Base-by-base conservation (phyloP, 2,329 filamentous ascomycete species). In the Phyllosticta citribraziliensis region DNA sequence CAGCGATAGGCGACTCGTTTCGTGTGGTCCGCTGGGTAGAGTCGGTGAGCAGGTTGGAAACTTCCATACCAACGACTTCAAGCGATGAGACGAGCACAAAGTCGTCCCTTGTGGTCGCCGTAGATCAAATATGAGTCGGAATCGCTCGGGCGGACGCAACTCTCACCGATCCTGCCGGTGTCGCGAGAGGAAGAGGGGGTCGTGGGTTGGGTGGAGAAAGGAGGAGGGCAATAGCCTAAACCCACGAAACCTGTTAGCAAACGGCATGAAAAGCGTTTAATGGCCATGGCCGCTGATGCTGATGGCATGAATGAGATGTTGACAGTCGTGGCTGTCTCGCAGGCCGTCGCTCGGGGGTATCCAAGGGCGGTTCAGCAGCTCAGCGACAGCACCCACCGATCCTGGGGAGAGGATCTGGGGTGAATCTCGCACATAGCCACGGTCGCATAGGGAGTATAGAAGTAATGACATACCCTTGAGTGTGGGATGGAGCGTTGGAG, bases 91-190 rank as follows among this genome's bases (percentile, higher is more conserved):
- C 47, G 24, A 54, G 47, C 56, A 61, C 52, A 27, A 51, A 57
- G 59, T 47, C 47, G 52, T 61, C 30, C 40, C 40, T 50, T 47
- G 27, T 22, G 59, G 50, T 61, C 55, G 50, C 55, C 59, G 11
- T 17, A 30, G 25, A 25, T 53, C 55, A 22, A 57, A 54, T 52
- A 17, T 50, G 51, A 24, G 24, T 62, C 20, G 59, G 58, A 56
- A 35, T 56, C 52, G 56, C 27, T 30, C 50, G 52, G 40, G 55
- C 27, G 52, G 24, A 40, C 52, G 47, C 30, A 52, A 55, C 30
- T 55, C 52, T 65, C 66, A 71, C 70, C 69, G 70, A 71, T 68
- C 67, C 69, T 67, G 71, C 70, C 71, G 70, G 71, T 72, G 72
- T 75, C 71, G 72, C 71, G 73, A 74, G 66, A 40, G 17, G 55